Evolutionary conservation across 805 yeast genomes (phyloP).

Genomic region (Metschnikowia lunata): DNA sequence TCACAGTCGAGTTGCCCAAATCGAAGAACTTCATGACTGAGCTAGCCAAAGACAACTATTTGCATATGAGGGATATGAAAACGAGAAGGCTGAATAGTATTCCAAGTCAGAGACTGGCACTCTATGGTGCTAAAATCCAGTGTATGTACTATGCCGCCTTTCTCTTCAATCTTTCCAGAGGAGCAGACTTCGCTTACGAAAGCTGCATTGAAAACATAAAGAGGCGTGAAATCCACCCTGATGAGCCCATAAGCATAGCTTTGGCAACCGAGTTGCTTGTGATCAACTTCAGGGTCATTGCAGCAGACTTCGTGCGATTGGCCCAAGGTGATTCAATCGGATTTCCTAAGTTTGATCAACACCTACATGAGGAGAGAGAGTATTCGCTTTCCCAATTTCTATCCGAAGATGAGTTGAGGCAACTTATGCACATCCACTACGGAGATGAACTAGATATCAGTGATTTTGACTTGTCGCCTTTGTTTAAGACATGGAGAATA

Average conservation of each 20-base stretch:
- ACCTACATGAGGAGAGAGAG: not conserved
- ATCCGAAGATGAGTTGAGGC: slow-evolving; percentile 7
- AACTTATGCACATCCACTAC: slow-evolving; percentile 6
- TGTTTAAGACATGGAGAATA: slow-evolving; percentile 43
- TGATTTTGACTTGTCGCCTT: slow-evolving; percentile 21
- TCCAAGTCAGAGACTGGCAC: slow-evolving; percentile 50
- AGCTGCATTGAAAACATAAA: slow-evolving; percentile 44
- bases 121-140: slow-evolving; percentile 51
- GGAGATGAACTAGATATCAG: slow-evolving; percentile 19
- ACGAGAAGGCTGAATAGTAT: slow-evolving; percentile 44
- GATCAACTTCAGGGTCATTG: slow-evolving; percentile 31
- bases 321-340: slow-evolving; percentile 45
- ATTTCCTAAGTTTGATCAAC: slow-evolving; percentile 36
- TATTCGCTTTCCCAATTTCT: slow-evolving; percentile 12
- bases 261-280: slow-evolving; percentile 36
- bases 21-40: slow-evolving; percentile 6
- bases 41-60: slow-evolving; percentile 8
- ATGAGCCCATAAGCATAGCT: slow-evolving; percentile 43
- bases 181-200: slow-evolving; percentile 31
- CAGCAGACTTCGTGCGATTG: slow-evolving; percentile 41
- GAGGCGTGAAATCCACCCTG: slow-evolving; percentile 46
- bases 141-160: slow-evolving; percentile 55
- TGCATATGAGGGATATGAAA: slow-evolving; percentile 50
- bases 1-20: slow-evolving; percentile 3
- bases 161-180: slow-evolving; percentile 14